Evolutionary conservation across 148 eudicot genomes (phyloP), one percentile per base, ranked within the genome.

Genomic region (Chenopodium quinoa): DNA sequence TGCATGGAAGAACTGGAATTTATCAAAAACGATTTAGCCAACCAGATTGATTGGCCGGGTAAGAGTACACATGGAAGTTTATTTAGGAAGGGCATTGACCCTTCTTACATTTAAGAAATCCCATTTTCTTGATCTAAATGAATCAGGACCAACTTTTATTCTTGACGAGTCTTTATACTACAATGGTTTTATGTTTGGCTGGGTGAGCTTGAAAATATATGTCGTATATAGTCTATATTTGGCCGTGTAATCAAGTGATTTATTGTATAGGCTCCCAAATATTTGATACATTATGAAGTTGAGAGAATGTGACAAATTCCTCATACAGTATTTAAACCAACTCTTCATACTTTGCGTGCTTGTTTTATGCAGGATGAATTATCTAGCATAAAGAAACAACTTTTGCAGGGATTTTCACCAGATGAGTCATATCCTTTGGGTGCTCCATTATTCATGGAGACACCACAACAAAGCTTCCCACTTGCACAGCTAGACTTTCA

Each of bases 351-450:
- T 67, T 77, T 86, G 48, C 54, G 9, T 81, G 16, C 48, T 75
- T 78, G 34, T 54, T 75, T 31, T 34, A 58, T 78, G 22, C 87
- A 94, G 98, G 94, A 90, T 34, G 98, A 92, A 76, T 82, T 90
- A 72, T 85, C 82, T 69, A 83, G 86, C 80, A 85, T 92, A 85
- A 90, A 84, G 85, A 81, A 77, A 73, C 93, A 94, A 85, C 89
- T 94, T 52, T 76, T 83, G 75, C 84, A 89, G 79, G 91, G 89
- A 73, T 94, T 94, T 89, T 90, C 90, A 77, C 91, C 97, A 58
- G 98, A 92, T 83, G 97, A 94, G 84, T 88, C 90, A 67, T 94
- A 86, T 83, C 91, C 91, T 34, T 23, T 85, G 80, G 94, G 93
- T 17, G 84, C 85, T 80, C 85, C 92, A 77, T 82, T 90, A 64